A percentile compares a stretch with the other conserved stretches of the same genome.
phyloP scores from a whole-genome alignment of 2,329 filamentous ascomycete species.

The Alternaria viburni region DNA sequence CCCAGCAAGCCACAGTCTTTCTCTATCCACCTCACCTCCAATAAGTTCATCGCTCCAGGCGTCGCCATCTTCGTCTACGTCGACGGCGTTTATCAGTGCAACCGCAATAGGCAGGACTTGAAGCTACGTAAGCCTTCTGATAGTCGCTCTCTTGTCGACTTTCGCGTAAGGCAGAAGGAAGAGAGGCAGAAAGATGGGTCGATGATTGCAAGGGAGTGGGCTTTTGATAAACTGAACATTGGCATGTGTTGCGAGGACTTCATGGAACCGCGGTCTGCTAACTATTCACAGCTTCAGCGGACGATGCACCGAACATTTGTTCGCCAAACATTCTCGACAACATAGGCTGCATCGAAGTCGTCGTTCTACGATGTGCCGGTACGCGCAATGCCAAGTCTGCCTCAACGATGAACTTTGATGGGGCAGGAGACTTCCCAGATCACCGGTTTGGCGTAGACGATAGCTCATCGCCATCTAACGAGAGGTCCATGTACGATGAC shows the following conservation, averaged over 20 bases:
- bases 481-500: slow-evolving; percentile 25
- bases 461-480: neutral
- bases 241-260: slow-evolving; percentile 42
- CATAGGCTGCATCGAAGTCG: slow-evolving; percentile 57
- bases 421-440: slow-evolving; percentile 26
- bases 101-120: slow-evolving; percentile 58
- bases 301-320: slow-evolving; percentile 43
- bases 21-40: slow-evolving; percentile 56
- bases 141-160: slow-evolving; percentile 52
- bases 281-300: slow-evolving; percentile 43
- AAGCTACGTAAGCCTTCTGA: slow-evolving; percentile 37
- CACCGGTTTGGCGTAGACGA: slow-evolving; percentile 22
- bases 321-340: slow-evolving; percentile 45
- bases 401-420: slow-evolving; percentile 38
- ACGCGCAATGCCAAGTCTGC: slow-evolving; percentile 24
- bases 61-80: slow-evolving; percentile 63
- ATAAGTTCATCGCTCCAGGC: slow-evolving; percentile 60
- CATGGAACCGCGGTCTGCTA: neutral
- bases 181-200: slow-evolving; percentile 53
- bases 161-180: slow-evolving; percentile 62
- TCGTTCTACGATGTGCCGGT: slow-evolving; percentile 53
- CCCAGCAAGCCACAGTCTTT: slow-evolving; percentile 56
- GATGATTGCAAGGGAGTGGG: slow-evolving; percentile 61
- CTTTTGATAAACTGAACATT: slow-evolving; percentile 58
- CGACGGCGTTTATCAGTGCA: slow-evolving; percentile 64